Base-by-base conservation (phyloP, 2,329 filamentous ascomycete species). In the Phymatotrichopsis omnivora region DNA sequence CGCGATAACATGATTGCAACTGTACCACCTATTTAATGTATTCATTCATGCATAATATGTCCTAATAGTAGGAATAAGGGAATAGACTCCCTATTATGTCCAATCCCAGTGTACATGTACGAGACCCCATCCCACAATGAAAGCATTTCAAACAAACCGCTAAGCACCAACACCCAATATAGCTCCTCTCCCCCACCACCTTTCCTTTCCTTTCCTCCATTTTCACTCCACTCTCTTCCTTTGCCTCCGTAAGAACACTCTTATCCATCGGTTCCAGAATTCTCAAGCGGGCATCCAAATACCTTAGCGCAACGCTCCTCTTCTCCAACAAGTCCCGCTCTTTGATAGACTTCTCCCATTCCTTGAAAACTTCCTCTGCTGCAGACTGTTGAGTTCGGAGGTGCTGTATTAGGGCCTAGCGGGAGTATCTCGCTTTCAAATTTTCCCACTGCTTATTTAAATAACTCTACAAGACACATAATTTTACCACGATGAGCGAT, bases 271-370 rank as follows among this genome's bases (percentile, higher is more conserved):
- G 76, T 58, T 73, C 72, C 35, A 80, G 60, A 28, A 80, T 65
- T 60, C 76, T 68, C 39, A 75, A 73, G 44, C 84, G 78, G 56
- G 80, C 82, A 58, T 89, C 83, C 56, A 89, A 65, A 80, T 82
- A 91, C 0, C 84, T 83, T 0, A 83, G 84, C 8, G 84, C 84
- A 14, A 86, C 73, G 43, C 82, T 69, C 55, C 85, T 70, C 71
- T 86, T 89, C 73, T 79, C 77, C 37, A 71, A 73, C 49, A 80
- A 60, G 45, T 81, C 76, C 30, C 75, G 65, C 24, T 74, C 68
- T 38, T 62, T 65, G 24, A 78, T 70, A 3, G 65, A 70, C 49
- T 80, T 75, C 56, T 91, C 79, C 67, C 91, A 84, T 16, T 74
- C 74, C 41, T 69, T 65, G 43, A 95, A 68, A 42, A 80, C 75